phyloP scores from a whole-genome alignment of 768 basidiomycete genomes.

The Omphalotus guepiniiformis region DNA sequence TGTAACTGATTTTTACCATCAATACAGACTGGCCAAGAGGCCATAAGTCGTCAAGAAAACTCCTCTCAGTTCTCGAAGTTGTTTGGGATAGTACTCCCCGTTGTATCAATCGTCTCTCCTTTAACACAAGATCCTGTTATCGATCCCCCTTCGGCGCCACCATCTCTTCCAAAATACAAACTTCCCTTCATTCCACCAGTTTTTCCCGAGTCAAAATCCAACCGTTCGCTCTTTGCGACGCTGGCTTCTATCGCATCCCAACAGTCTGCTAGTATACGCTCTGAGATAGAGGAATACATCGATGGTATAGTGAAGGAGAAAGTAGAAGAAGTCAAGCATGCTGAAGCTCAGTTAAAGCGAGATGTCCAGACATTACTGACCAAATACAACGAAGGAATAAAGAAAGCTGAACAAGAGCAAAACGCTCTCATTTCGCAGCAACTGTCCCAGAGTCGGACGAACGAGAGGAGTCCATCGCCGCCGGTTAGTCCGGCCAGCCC shows the following conservation, averaged over 20 bases:
- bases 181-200: slow-evolving; percentile 41
- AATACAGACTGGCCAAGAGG: slow-evolving; percentile 5
- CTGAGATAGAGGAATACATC: slow-evolving; percentile 39
- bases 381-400: slow-evolving; percentile 33
- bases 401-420: slow-evolving; percentile 28
- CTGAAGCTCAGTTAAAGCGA: slow-evolving; percentile 34
- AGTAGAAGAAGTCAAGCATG: slow-evolving; percentile 34
- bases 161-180: slow-evolving; percentile 9
- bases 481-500: slow-evolving; percentile 6
- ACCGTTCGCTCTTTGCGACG: slow-evolving; percentile 44
- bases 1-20: not conserved
- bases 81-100: slow-evolving; percentile 6
- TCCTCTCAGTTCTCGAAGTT: slow-evolving; percentile 3
- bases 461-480: not conserved
- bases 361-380: slow-evolving; percentile 44
- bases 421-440: not conserved
- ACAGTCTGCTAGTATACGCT: slow-evolving; percentile 35
- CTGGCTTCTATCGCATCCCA: slow-evolving; percentile 37
- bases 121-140: not conserved
- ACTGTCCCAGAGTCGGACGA: not conserved
- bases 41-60: not conserved
- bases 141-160: not conserved
- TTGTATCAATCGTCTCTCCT: not conserved
- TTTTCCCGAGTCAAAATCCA: slow-evolving; percentile 46
- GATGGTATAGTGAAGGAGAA: slow-evolving; percentile 33